Evolutionary conservation across 371 early-diverging fungal species (phyloP), one percentile per base, ranked within the genome.

Genomic region (Mucor saturninus): DNA sequence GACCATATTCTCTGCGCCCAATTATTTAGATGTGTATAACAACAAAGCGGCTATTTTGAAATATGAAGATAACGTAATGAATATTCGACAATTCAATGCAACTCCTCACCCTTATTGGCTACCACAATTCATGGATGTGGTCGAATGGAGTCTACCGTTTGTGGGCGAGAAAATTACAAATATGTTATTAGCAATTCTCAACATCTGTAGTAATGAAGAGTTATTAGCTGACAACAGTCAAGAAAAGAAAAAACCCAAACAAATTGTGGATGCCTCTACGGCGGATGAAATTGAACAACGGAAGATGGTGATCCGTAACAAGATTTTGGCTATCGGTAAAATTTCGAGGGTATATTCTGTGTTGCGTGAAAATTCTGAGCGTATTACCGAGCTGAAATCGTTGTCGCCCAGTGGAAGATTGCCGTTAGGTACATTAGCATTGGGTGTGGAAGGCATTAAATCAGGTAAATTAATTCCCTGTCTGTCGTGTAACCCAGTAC

Each of bases 101-200:
- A 87, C 92, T 8, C 94, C 96, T 28, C 98, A 99, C 69, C 98
- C 99, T 29, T 99, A 95, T 79, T 95, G 95, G 92, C 73, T 98
- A 38, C 97, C 97, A 30, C 94, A 96, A 66, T 97, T 96, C 61
- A 94, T 97, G 93, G 96, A 99, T 77, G 97, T 95, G 5, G 96
- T 99, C 66, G 94, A 94, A 32, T 98, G 99, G 98, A 94, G 94
- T 38, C 77, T 98, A 61, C 98, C 99, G 1, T 99, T 99, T 85
- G 96, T 99, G 21, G 95, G 97, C 46, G 98, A 98, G 82, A 98
- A 98, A 76, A 93, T 96, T 61, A 93, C 94, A 30, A 95, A 96
- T 64, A 97, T 98, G 97, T 73, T 98, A 38, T 73, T 97, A 48
- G 94, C 94, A 5, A 90, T 98, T 60, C 78, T 98, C 32, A 94